Conservation (phyloP, 352 stramenopile genomes). For the Phytophthora agathidicida region DNA sequence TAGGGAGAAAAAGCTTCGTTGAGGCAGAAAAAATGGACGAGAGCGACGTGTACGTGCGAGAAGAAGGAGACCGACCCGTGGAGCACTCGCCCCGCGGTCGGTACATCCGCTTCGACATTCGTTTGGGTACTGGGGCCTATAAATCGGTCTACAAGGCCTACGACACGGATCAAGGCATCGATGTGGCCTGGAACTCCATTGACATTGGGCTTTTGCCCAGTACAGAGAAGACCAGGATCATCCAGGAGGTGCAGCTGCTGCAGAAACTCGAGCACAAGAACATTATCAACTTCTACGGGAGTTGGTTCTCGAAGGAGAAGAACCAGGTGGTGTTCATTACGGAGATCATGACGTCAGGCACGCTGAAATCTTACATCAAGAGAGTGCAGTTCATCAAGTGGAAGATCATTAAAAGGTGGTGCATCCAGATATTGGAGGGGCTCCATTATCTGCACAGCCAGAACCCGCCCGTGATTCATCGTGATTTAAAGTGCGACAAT, state of each 20-base stretch:
- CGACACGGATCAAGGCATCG: slow-evolving; percentile 98
- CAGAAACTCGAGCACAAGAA: slow-evolving; percentile 98
- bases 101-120: slow-evolving; percentile 89
- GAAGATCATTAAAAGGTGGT: slow-evolving; percentile 99
- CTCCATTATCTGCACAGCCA: slow-evolving; percentile 93
- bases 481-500: slow-evolving; percentile 95
- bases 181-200: slow-evolving; percentile 99
- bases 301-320: slow-evolving; percentile 98
- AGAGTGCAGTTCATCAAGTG: slow-evolving; percentile 98
- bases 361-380: slow-evolving; percentile 96
- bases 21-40: slow-evolving; percentile 53
- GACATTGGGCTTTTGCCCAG: slow-evolving; percentile 96
- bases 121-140: slow-evolving; percentile 85
- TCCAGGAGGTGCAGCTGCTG: slow-evolving; percentile 97
- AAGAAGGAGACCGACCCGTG: slow-evolving; percentile 76
- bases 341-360: slow-evolving; percentile 97
- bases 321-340: slow-evolving; percentile 99
- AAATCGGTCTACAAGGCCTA: slow-evolving; percentile 95
- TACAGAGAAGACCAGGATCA: slow-evolving; percentile 95
- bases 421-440: slow-evolving; percentile 97
- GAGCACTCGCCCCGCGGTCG: slow-evolving; percentile 82
- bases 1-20: slow-evolving; percentile 4
- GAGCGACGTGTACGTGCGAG: slow-evolving; percentile 70
- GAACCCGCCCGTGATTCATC: slow-evolving; percentile 92
- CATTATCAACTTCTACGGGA: slow-evolving; percentile 99